Evolutionary conservation across 2,329 filamentous ascomycete species (phyloP).

Genomic region (Fusarium brachygibbosum): DNA sequence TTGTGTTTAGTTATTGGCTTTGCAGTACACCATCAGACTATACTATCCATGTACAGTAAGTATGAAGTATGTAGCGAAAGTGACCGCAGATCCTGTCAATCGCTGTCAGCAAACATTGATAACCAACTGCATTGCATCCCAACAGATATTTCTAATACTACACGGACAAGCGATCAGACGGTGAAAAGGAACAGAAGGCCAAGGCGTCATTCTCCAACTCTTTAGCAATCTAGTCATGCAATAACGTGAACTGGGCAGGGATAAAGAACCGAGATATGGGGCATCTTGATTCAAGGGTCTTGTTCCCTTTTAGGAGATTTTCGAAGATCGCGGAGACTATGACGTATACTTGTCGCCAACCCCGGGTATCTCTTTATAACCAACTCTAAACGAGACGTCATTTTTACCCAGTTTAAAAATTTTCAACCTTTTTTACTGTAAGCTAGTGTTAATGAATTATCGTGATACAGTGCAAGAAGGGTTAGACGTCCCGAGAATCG

Average conservation of each 20-base stretch:
- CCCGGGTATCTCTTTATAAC: constrained; percentile 3
- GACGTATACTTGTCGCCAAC: constrained; percentile 12
- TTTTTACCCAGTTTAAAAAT: constrained; percentile 30
- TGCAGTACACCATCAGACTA: too few relatives aligned
- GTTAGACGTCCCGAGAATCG: not conserved
- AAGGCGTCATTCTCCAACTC: constrained; percentile 14
- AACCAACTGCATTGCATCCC: not conserved
- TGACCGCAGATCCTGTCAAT: constrained; percentile 6
- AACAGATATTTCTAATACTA: not conserved
- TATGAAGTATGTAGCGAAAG: not conserved
- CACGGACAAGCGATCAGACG: not conserved
- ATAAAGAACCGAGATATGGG: constrained; percentile 36
- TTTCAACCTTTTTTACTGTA: constrained; percentile 4
- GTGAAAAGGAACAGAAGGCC: not conserved
- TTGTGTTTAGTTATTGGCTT: too few relatives aligned
- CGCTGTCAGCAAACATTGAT: not conserved
- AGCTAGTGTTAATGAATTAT: not conserved
- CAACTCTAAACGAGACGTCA: constrained; percentile 21
- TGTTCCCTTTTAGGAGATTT: constrained; percentile 20
- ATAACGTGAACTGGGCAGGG: not conserved
- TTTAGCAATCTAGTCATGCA: constrained; percentile 25
- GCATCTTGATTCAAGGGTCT: constrained; percentile 25
- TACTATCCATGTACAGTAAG: not conserved
- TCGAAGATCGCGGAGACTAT: constrained; percentile 27
- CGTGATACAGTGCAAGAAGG: not conserved